Evolutionary conservation across 345 rosid species (phyloP).

Genomic region (Acer saccharum): DNA sequence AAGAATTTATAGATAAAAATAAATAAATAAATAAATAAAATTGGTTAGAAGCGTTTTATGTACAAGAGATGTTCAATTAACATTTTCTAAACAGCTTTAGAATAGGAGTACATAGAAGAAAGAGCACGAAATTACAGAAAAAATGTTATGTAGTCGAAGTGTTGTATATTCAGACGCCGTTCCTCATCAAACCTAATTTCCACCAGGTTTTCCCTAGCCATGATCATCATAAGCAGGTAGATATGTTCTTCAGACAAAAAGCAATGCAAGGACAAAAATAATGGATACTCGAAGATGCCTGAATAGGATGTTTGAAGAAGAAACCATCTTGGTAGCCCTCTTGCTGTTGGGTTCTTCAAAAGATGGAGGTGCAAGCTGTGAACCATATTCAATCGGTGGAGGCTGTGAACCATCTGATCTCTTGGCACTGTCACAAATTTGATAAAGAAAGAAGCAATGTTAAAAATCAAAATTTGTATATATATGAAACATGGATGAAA

Average conservation of each 20-base stretch:
- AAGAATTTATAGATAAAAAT: neutral
- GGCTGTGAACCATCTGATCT: slow-evolving; percentile 25
- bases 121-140: too few relatives aligned
- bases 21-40: too few relatives aligned
- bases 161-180: too few relatives aligned
- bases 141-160: too few relatives aligned
- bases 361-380: slow-evolving; percentile 24
- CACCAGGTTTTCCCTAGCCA: neutral
- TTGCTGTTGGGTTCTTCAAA: slow-evolving; percentile 30
- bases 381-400: neutral
- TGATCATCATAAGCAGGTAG: neutral
- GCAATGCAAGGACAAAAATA: slow-evolving; percentile 35
- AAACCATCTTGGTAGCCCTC: slow-evolving; percentile 38
- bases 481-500: too few relatives aligned
- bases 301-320: slow-evolving; percentile 46
- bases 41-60: neutral
- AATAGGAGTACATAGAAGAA: neutral
- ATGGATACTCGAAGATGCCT: slow-evolving; percentile 34
- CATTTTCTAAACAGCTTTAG: neutral
- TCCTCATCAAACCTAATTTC: neutral
- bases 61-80: neutral
- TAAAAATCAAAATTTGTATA: neutral
- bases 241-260: slow-evolving; percentile 13
- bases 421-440: slow-evolving; percentile 28
- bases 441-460: neutral